Evolutionary conservation across 1,284 basidiomycete species (phyloP).

Genomic region (Leucoagaricus sp.): DNA sequence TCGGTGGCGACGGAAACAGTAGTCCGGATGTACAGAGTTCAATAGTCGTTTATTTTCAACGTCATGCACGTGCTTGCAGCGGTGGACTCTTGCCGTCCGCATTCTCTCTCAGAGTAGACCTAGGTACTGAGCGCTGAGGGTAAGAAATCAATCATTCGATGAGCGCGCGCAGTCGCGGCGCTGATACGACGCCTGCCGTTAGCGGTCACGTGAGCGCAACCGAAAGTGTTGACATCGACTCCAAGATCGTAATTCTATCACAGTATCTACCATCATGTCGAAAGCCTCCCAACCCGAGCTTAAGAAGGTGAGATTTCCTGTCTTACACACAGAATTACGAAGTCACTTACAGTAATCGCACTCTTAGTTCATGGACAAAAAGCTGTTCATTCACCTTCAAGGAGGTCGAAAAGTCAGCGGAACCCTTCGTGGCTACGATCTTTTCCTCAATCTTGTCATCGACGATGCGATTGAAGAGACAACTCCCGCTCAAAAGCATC

Average conservation of each 20-base stretch:
- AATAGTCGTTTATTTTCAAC: slow-evolving; percentile 36
- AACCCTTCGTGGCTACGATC: slow-evolving; percentile 95
- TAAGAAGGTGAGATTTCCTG: slow-evolving; percentile 72
- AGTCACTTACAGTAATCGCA: slow-evolving; percentile 12
- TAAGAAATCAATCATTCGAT: too few relatives aligned
- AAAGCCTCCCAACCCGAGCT: slow-evolving; percentile 53
- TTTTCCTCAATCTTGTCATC: slow-evolving; percentile 98
- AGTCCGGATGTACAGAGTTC: slow-evolving; percentile 82
- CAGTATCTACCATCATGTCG: slow-evolving; percentile 16
- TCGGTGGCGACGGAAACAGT: slow-evolving; percentile 37
- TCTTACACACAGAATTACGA: not conserved
- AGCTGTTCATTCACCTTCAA: slow-evolving; percentile 92
- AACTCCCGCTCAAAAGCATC: slow-evolving; percentile 85
- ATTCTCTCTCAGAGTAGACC: too few relatives aligned
- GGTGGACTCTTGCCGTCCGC: too few relatives aligned
- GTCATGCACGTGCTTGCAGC: not conserved
- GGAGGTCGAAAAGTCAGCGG: slow-evolving; percentile 97
- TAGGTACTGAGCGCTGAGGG: too few relatives aligned
- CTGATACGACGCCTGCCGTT: too few relatives aligned
- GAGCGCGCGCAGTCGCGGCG: too few relatives aligned
- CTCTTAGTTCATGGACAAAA: slow-evolving; percentile 96
- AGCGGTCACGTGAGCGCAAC: slow-evolving; percentile 1
- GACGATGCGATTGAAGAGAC: slow-evolving; percentile 95
- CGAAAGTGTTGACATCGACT: too few relatives aligned
- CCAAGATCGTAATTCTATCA: not conserved